Evolutionary conservation across 1,284 basidiomycete species (phyloP).

Genomic region (Malassezia psittaci): DNA sequence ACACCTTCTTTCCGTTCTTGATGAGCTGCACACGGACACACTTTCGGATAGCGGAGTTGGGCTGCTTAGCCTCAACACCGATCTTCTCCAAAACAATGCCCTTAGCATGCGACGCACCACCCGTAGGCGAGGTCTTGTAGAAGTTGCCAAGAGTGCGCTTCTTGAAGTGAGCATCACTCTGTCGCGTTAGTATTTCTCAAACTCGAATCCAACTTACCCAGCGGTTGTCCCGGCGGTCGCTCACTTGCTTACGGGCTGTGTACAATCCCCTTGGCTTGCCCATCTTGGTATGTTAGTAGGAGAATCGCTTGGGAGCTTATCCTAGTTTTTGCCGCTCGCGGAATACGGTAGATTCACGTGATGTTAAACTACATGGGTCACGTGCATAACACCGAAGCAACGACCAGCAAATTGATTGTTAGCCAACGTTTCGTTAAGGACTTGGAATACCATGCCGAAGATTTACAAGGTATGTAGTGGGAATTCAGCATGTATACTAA

Average conservation of each 20-base stretch:
- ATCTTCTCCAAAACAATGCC: slow-evolving; percentile 99
- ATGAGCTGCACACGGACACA: slow-evolving; percentile 99
- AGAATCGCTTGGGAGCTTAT: neutral
- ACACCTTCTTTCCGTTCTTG: slow-evolving; percentile 98
- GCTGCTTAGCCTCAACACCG: slow-evolving; percentile 77
- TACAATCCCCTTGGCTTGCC: slow-evolving; percentile 90
- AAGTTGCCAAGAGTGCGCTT: slow-evolving; percentile 98
- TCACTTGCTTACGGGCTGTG: slow-evolving; percentile 97
- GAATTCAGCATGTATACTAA: slow-evolving; percentile 3
- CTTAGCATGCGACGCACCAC: slow-evolving; percentile 98
- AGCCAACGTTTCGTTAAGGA: slow-evolving; percentile 12
- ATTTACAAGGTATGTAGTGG: slow-evolving; percentile 39
- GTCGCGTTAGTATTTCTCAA: slow-evolving; percentile 49
- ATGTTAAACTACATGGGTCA: slow-evolving; percentile 21
- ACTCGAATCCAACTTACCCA: slow-evolving; percentile 55
- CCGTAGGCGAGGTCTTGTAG: slow-evolving; percentile 99
- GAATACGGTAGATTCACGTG: slow-evolving; percentile 13
- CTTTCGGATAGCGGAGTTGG: slow-evolving; percentile 99
- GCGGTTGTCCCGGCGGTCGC: slow-evolving; percentile 85
- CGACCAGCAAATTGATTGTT: neutral
- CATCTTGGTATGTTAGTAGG: slow-evolving; percentile 29
- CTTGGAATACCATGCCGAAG: slow-evolving; percentile 32
- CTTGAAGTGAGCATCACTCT: slow-evolving; percentile 95
- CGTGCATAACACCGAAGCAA: neutral
- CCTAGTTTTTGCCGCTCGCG: slow-evolving; percentile 4